Conservation (phyloP, 768 basidiomycete genomes). For the Tulasnella sp. region DNA sequence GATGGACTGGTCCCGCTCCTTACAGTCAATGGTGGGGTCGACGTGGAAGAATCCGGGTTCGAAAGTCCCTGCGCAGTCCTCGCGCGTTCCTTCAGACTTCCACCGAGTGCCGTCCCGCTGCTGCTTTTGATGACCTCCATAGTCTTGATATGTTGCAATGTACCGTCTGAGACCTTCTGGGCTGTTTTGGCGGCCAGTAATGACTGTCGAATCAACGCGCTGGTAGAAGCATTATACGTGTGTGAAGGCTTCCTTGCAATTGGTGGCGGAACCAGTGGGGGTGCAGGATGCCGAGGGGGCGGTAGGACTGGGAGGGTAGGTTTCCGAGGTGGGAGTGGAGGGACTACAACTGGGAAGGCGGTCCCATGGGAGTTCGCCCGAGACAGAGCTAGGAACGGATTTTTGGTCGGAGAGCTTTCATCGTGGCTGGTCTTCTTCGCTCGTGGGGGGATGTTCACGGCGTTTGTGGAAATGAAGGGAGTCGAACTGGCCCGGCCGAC, state of each 20-base stretch:
- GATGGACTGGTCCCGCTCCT: conserved; percentile 1
- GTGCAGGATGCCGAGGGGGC: conserved; percentile 7
- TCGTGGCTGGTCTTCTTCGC: neutral
- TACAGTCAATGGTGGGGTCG: neutral
- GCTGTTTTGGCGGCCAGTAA: conserved; percentile 15
- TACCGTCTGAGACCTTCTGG: conserved; percentile 6
- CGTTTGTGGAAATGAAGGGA: neutral
- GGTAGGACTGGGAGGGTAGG: neutral
- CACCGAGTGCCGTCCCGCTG: neutral
- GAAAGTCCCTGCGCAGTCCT: neutral
- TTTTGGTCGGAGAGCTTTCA: neutral
- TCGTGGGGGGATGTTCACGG: neutral
- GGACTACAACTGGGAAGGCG: neutral
- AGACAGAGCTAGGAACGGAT: conserved; percentile 3
- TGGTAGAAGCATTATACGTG: conserved; percentile 4
- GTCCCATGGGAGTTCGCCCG: neutral
- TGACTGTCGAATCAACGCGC: conserved; percentile 12
- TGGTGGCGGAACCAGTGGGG: neutral
- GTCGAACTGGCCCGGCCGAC: neutral
- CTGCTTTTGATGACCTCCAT: conserved; percentile 9
- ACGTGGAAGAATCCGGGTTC: conserved; percentile 6
- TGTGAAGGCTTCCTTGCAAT: neutral
- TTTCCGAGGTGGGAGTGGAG: conserved; percentile 9
- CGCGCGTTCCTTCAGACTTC: conserved; percentile 10
- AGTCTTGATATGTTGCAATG: neutral